Evolutionary conservation across 345 rosid species (phyloP).

Genomic region (Eucalyptus victrix): DNA sequence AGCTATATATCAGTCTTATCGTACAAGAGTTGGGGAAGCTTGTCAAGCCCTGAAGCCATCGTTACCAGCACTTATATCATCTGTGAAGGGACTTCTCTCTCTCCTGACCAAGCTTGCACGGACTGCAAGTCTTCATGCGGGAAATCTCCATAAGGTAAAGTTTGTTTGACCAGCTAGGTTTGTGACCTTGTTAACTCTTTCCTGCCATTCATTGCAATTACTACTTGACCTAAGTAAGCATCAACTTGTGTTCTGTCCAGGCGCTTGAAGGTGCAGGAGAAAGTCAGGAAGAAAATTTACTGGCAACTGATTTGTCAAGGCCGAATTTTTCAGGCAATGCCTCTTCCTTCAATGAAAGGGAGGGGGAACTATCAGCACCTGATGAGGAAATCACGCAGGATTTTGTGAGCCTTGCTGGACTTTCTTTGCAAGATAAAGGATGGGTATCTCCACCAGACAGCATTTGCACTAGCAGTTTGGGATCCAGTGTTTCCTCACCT

Average conservation of each 20-base stretch:
- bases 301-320: conserved; percentile 34
- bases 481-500: conserved; percentile 22
- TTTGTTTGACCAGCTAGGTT: not conserved
- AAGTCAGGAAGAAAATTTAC: conserved; percentile 54
- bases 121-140: conserved; percentile 81
- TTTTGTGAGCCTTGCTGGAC: conserved; percentile 8
- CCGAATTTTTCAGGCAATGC: conserved; percentile 28
- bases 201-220: not conserved
- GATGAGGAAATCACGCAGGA: conserved; percentile 29
- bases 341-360: conserved; percentile 27
- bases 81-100: conserved; percentile 55
- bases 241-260: conserved; percentile 14
- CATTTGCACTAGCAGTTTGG: conserved; percentile 40
- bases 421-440: conserved; percentile 45
- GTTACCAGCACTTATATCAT: conserved; percentile 38
- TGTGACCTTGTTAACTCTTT: not conserved
- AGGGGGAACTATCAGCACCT: conserved; percentile 25
- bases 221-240: not conserved
- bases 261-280: conserved; percentile 71
- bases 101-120: conserved; percentile 68
- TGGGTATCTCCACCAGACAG: conserved; percentile 89
- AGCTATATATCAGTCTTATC: conserved; percentile 81
- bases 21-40: conserved; percentile 67
- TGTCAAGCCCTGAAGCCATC: conserved; percentile 45
- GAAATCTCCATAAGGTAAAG: conserved; percentile 74